Base-by-base conservation (phyloP, 805 yeast genomes). In the Lipomyces lipofer region DNA sequence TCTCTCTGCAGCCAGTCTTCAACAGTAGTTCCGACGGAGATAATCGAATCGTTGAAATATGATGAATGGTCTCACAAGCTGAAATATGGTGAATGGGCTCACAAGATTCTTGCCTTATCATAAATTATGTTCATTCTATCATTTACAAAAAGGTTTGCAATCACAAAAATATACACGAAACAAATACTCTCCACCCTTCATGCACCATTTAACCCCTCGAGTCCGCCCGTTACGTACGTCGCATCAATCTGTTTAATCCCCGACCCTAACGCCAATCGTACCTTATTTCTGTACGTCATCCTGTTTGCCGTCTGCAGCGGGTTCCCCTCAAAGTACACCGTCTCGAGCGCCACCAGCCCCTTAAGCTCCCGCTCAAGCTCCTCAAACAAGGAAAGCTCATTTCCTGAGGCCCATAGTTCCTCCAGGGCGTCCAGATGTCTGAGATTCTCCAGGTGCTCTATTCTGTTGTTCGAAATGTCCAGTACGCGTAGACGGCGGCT, bases 261-360 rank as follows among this genome's bases (percentile, higher is more conserved):
- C 0, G 85, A 83, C 1, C 87, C 88, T 56, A 92, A 75, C 55
- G 84, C 79, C 64, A 94, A 75, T 61, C 80, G 81, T 44, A 94
- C 67, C 68, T 94, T 94, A 66, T 94, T 81, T 65, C 97, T 78
- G 69, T 94, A 94, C 48, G 90, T 83, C 1, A 94, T 83, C n/a
- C 82, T 82, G 62, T 86, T 85, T 19, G 78, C 68, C 27, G 72
- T 62, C 64, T 94, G 97, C 17, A 94, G 69, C 2, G 98, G 98
- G 67, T 92, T 92, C 7, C 94, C 92, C 71, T 94, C 99, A 60
- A 94, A 82, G 67, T 94, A 94, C 4, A 94, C 96, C 0, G 96
- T 89, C 48, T 89, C 95, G 49, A 94, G 74, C 4, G 78, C 74
- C 1, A 81, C 79, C 48, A 88, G 73, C 36, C 73, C 73, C 12